phyloP scores from a whole-genome alignment of 345 rosid genomes.

The Citrus medica region DNA sequence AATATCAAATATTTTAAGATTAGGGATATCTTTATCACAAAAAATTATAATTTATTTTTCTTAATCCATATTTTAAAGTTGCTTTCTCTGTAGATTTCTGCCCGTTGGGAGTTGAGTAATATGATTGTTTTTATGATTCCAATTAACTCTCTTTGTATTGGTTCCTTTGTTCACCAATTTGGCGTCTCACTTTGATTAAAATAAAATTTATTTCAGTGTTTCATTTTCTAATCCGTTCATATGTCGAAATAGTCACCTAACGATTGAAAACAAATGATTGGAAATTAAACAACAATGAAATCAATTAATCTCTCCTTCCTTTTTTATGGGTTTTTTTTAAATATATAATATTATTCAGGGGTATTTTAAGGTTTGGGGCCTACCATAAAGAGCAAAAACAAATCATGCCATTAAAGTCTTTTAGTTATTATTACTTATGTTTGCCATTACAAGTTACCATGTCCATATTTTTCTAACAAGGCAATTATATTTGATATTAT shows the following conservation, averaged over 20 bases:
- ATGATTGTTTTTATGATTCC: constrained; percentile 9
- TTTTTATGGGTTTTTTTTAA: not conserved
- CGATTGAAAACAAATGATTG: constrained; percentile 11
- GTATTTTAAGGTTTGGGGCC: constrained; percentile 30
- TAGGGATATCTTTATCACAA: not conserved
- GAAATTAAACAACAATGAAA: constrained; percentile 16
- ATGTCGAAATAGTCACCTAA: constrained; percentile 22
- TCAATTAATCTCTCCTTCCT: not conserved
- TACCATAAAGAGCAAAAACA: constrained; percentile 10
- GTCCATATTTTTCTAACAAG: constrained; percentile 17
- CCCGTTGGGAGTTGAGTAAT: constrained; percentile 12
- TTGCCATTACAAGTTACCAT: constrained; percentile 58
- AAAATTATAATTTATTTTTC: no score
- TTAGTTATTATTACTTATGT: constrained; percentile 48
- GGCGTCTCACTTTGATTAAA: not conserved
- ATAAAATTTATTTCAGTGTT: not conserved
- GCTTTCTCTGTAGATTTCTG: not conserved
- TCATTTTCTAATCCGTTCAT: constrained; percentile 17
- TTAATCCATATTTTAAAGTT: not conserved
- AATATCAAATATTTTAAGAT: not conserved
- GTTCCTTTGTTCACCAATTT: constrained; percentile 6
- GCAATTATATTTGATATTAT: constrained; percentile 28
- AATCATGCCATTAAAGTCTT: constrained; percentile 45
- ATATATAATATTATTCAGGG: not conserved
- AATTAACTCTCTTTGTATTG: not conserved